These are phyloP conservation scores for Stachybotrys elegans DNA, from an alignment of 2,329 filamentous ascomycete species.

Conservation along the genomic window DNA sequence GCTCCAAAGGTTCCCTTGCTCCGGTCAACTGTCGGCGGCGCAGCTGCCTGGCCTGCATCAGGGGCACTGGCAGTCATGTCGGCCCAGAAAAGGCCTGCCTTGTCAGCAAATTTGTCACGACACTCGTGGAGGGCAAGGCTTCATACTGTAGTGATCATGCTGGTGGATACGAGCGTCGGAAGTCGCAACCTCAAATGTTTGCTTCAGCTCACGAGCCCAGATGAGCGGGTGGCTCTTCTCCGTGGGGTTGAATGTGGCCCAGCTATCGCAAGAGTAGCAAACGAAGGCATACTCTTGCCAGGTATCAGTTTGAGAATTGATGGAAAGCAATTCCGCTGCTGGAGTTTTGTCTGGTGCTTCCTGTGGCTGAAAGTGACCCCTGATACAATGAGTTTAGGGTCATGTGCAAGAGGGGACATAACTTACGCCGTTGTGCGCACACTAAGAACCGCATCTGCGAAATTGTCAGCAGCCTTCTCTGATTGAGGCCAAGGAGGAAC, in stretches of 20 bases:
- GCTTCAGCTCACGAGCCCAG: not conserved
- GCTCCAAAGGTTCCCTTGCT: not conserved
- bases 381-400: not conserved
- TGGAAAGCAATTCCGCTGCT: not conserved
- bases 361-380: not conserved
- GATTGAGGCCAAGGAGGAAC: not conserved
- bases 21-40: not conserved
- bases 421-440: not conserved
- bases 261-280: not conserved
- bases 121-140: too few relatives aligned
- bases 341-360: not conserved
- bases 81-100: not conserved
- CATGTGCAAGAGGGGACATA: not conserved
- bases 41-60: not conserved
- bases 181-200: not conserved
- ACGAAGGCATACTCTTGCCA: not conserved
- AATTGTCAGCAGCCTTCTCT: not conserved
- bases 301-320: not conserved
- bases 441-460: not conserved
- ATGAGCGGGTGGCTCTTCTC: not conserved
- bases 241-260: not conserved
- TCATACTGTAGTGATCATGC: not conserved
- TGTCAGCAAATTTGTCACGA: not conserved
- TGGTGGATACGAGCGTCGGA: not conserved
- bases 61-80: not conserved